Base-by-base conservation (phyloP, 495 filamentous ascomycete genomes). In the Darksidea phi region DNA sequence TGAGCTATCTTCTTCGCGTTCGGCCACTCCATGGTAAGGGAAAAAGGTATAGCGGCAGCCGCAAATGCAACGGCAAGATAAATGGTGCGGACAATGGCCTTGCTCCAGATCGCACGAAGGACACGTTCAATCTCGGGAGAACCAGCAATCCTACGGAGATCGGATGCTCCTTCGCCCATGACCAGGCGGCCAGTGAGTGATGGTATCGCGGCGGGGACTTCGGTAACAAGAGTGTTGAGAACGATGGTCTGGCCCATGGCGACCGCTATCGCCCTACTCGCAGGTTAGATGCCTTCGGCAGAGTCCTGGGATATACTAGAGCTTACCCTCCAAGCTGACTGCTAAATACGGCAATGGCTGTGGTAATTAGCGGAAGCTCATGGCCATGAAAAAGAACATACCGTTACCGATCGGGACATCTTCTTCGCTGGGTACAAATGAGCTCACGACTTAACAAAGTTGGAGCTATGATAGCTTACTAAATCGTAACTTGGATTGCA, bases 301-400 rank as follows among this genome's bases (percentile, higher is more conserved):
- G 28, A 32, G 10, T 41, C 15, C 7, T 6, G n/a, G n/a, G 20
- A 2, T 20, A 38, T 6, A 54, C 6, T 17, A 3, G 13, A 10
- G n/a, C 50, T 38, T 55, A 59, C 56, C 46, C 56, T 23, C 56
- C 56, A 1, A 59, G 46, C 21, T 59, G 56, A 8, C 12, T 50
- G n/a, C 32, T 26, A 15, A 59, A 59, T 38, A 23, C 26, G 8
- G 47, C 46, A 20, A 59, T 34, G 17, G 23, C 55, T 49, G 25
- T 32, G 10, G 4, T 10, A 54, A 20, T 5, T 48, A 17, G 4
- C 11, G 20, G 23, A 12, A 53, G n/a, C n/a, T 13, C 41, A 43
- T 2, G 18, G 41, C 1, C 8, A 32, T 23, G 23, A 23, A 26
- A 15, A 8, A 10, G 24, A 10, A 11, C 15, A 23, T 56, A 47